Evolutionary conservation across 2,329 filamentous ascomycete species (phyloP), one percentile per base, ranked within the genome.

Genomic region (Chrysoporthe austroafricana): DNA sequence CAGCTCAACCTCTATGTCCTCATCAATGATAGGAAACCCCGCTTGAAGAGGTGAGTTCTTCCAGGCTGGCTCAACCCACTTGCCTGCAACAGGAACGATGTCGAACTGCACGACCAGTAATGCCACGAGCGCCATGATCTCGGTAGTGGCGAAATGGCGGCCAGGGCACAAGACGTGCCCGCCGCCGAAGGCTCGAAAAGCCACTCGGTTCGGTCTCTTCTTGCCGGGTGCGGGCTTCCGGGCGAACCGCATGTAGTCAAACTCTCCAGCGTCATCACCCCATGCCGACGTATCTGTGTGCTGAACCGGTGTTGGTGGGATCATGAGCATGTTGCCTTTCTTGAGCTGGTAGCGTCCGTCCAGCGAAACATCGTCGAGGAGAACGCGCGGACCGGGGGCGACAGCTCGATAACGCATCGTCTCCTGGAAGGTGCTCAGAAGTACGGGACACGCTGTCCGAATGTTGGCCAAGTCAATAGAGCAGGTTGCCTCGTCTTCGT

Each of bases 341-440:
- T 70, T 73, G 3, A 73, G 62, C 68, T 36, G 16, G 59, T 70
- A 62, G 1, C 54, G 63, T 1, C 67, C 67, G 26, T 74, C 69
- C 2, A 75, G 50, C 11, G 66, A 6, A 2, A 73, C 73, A 18
- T 77, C 73, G 13, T 76, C 72, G 2, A 76, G 64, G 0, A 75
- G 21, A 1, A 74, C 48, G 5, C 75, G 73, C 1, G 71, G 48
- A 0, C 72, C 71, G 0, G 72, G 63, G 43, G 63, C 73, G 16
- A 75, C 62, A 2, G 72, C 64, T 21, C 72, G 75, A 56, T 70
- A 70, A 1, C 74, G 74, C 13, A 77, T 64, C 0, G 70, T 73
- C 54, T 77, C 76, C 32, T 76, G 72, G 42, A 74, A 76, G 1
- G 73, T 75, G 46, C 73, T 74, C 34, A 73, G n/a, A 6, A 77